phyloP scores from a whole-genome alignment of 208 protist genomes.

The Naegleria fowleri region DNA sequence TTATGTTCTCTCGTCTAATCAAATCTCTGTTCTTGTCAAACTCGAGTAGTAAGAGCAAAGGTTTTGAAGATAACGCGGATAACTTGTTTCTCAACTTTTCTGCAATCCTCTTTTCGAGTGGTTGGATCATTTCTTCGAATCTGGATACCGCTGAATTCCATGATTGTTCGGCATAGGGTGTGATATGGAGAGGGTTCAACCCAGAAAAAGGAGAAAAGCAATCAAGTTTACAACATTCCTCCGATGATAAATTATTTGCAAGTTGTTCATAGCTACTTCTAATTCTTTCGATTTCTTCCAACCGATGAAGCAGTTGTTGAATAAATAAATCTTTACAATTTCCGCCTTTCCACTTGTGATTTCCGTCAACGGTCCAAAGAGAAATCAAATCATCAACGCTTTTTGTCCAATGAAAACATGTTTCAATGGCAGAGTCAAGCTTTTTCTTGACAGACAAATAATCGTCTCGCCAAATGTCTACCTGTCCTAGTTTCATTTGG shows the following conservation, averaged over 20 bases:
- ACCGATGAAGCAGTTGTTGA: constrained; percentile 49
- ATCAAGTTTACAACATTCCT: constrained; percentile 54
- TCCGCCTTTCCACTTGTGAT: constrained; percentile 22
- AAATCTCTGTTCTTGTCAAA: constrained; percentile 11
- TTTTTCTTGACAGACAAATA: background rate
- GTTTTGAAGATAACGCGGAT: constrained; percentile 66
- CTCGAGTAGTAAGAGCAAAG: background rate
- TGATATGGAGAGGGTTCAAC: background rate
- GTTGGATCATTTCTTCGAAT: constrained; percentile 51
- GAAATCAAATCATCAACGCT: background rate
- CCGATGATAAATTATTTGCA: constrained; percentile 53
- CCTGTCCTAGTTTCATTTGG: background rate
- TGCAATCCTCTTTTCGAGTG: constrained; percentile 61
- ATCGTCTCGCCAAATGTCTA: background rate
- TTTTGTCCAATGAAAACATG: background rate
- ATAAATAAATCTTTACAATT: constrained; percentile 60
- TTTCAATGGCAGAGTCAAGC: background rate
- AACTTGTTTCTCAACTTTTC: constrained; percentile 64
- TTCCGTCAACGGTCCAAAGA: constrained; percentile 58
- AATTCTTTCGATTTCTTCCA: constrained; percentile 53
- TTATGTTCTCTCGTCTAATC: background rate
- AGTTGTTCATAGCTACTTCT: constrained; percentile 66
- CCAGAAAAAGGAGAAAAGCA: constrained; percentile 61
- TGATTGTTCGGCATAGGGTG: constrained; percentile 49
- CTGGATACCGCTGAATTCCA: constrained; percentile 59